Evolutionary conservation across 2,329 filamentous ascomycete genomes (phyloP), one percentile per base, ranked within the genome.

Genomic region (Cordyceps farinosa): DNA sequence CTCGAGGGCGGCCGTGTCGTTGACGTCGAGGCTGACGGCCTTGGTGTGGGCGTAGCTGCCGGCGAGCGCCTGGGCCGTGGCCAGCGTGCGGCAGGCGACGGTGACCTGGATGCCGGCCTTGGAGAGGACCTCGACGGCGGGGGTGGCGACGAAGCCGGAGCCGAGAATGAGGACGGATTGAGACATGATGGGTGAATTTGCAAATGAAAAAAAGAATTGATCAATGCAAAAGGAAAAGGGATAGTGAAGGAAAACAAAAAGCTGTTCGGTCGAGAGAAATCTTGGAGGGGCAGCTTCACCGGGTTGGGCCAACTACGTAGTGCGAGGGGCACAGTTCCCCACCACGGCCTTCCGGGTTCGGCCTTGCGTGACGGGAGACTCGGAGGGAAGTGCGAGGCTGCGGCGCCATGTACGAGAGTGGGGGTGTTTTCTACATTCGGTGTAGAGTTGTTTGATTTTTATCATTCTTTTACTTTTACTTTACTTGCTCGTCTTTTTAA

Each of bases 21-120:
- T 89, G 69, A 97, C 94, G 74, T 98, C 92, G 74, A 98, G 87
- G 62, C 90, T 87, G 78, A 96, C 90, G 68, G 93, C 85, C 59
- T 78, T 84, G 69, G 92, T 86, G 75, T 90, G 86, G 76, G 87
- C 83, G 75, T 94, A 84, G 70, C 89, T 89, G 66, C 81, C 84
- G 52, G 85, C 84, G 67, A 97, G 87, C 70, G 86, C 86, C 83
- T 96, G 80, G 63, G 93, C 92, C 61, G 81, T 86, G 70, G 88
- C 86, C 63, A 96, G 83, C 51, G 90, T 94, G 75, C 92, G 83
- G 84, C 92, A 96, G 70, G 92, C 91, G 48, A 63, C 55, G 30
- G 61, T 63, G 36, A 63, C 61, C 1, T 52, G 61, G 32, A 63
- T 48, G 38, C 61, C 54, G 32, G 45, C 54, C 54, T 63, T 58